Conservation (phyloP, 1,284 basidiomycete species). For the Ustilago curta region DNA sequence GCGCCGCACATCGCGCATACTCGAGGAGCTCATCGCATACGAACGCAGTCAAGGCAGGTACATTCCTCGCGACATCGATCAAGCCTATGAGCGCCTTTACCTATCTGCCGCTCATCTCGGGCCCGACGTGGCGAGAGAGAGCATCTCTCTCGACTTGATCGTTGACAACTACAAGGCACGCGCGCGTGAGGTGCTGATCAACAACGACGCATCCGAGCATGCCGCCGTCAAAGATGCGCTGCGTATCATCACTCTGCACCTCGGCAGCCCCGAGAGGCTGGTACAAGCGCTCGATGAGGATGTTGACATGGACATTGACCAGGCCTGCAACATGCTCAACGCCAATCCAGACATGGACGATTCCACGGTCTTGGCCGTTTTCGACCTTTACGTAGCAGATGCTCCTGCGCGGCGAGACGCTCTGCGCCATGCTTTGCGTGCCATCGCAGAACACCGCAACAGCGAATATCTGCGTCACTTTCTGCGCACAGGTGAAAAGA, state of each 20-base stretch:
- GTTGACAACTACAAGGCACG: slow-evolving; percentile 43
- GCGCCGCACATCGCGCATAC: slow-evolving; percentile 33
- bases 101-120: slow-evolving; percentile 34
- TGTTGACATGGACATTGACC: slow-evolving; percentile 75
- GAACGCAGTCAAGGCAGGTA: slow-evolving; percentile 44
- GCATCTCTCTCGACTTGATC: slow-evolving; percentile 40
- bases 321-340: slow-evolving; percentile 81
- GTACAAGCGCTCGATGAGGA: slow-evolving; percentile 28
- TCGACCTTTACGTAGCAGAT: slow-evolving; percentile 80
- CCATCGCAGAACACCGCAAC: slow-evolving; percentile 76
- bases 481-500: slow-evolving; percentile 76
- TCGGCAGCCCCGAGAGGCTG: slow-evolving; percentile 28
- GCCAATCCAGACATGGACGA: slow-evolving; percentile 80
- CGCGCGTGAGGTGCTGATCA: slow-evolving; percentile 36
- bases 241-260: slow-evolving; percentile 24
- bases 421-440: slow-evolving; percentile 68
- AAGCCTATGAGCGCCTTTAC: slow-evolving; percentile 43
- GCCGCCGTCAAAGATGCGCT: slow-evolving; percentile 45
- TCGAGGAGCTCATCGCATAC: slow-evolving; percentile 43
- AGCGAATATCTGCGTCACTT: slow-evolving; percentile 79
- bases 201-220: slow-evolving; percentile 39
- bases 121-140: slow-evolving; percentile 25
- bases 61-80: slow-evolving; percentile 34
- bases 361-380: slow-evolving; percentile 79
- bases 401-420: slow-evolving; percentile 59